A percentile compares a stretch with the other conserved stretches of the same genome.
phyloP scores from a whole-genome alignment of 2,329 filamentous ascomycete species.

The Stachybotrys echinatus region DNA sequence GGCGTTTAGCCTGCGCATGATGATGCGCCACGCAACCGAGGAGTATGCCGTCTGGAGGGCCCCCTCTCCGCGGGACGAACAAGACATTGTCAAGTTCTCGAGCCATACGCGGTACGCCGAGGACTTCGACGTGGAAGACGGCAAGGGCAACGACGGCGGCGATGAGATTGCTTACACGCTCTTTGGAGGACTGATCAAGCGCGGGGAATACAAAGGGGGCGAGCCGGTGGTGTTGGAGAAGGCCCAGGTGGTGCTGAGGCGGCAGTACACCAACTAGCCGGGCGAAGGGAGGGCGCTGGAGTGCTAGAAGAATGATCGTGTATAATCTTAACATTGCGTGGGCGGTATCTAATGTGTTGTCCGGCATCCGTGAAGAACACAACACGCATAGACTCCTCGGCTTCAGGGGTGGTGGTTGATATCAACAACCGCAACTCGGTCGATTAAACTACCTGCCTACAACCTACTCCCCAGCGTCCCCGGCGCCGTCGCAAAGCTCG shows the following conservation, averaged over 20 bases:
- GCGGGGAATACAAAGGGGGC: neutral
- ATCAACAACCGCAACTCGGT: too few relatives aligned
- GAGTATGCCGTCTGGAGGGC: neutral
- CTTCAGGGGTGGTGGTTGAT: too few relatives aligned
- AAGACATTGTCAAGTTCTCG: neutral
- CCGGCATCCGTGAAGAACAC: too few relatives aligned
- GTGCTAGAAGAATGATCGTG: too few relatives aligned
- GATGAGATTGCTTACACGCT: neutral
- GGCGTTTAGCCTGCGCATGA: neutral
- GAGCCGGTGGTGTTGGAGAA: neutral
- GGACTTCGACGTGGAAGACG: neutral
- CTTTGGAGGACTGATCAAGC: neutral
- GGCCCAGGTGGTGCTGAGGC: neutral
- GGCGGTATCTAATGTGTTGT: too few relatives aligned
- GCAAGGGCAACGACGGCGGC: neutral
- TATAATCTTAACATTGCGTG: too few relatives aligned
- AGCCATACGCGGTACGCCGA: neutral
- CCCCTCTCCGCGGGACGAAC: neutral
- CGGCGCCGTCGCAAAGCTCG: slow-evolving; percentile 25
- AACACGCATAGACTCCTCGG: too few relatives aligned
- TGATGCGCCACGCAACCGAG: neutral
- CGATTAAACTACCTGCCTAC: too few relatives aligned
- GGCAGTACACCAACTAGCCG: too few relatives aligned
- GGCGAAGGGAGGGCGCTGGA: too few relatives aligned
- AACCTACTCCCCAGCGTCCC: too few relatives aligned